A percentile compares a stretch with the other conserved stretches of the same genome.
Evolutionary conservation across 176 grass and related monocot genomes (phyloP).

Genomic region (Zea luxurians): DNA sequence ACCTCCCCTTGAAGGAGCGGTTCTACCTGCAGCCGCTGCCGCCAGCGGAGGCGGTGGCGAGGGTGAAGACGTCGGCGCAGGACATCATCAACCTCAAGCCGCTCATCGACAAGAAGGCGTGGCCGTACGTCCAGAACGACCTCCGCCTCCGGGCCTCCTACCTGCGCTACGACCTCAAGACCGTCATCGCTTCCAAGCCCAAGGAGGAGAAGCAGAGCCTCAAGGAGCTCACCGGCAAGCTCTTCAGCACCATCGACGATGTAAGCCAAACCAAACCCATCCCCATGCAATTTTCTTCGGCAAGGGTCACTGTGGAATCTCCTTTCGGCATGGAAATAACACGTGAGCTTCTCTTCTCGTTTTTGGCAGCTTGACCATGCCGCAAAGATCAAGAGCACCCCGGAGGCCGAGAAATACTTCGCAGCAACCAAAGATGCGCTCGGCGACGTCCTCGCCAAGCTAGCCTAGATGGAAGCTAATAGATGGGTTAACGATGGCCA

Average conservation of each 20-base stretch:
- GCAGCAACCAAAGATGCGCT: conserved; percentile 57
- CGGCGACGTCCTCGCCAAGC: conserved; percentile 69
- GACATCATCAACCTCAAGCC: conserved; percentile 83
- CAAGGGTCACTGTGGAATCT: too few relatives aligned
- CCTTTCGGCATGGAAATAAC: too few relatives aligned
- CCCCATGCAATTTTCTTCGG: too few relatives aligned
- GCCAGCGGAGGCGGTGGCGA: conserved; percentile 50
- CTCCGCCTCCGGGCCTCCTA: conserved; percentile 69
- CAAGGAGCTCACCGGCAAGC: conserved; percentile 67
- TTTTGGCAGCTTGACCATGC: conserved; percentile 84
- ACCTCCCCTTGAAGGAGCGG: conserved; percentile 56
- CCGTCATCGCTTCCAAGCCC: conserved; percentile 73
- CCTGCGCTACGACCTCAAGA: conserved; percentile 91
- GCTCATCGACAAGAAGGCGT: conserved; percentile 91
- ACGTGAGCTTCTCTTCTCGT: not conserved
- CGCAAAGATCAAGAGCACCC: conserved; percentile 89
- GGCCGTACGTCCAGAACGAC: conserved; percentile 85
- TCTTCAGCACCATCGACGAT: conserved; percentile 69
- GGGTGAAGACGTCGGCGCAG: conserved; percentile 81
- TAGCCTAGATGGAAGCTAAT: conserved; percentile 53
- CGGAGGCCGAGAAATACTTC: conserved; percentile 76
- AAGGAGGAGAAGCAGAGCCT: conserved; percentile 92
- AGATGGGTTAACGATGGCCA: conserved; percentile 10
- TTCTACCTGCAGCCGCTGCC: conserved; percentile 78
- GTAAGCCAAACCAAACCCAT: too few relatives aligned